Evolutionary conservation across 2,329 filamentous ascomycete genomes (phyloP).

Genomic region (Thielaviopsis punctulata): DNA sequence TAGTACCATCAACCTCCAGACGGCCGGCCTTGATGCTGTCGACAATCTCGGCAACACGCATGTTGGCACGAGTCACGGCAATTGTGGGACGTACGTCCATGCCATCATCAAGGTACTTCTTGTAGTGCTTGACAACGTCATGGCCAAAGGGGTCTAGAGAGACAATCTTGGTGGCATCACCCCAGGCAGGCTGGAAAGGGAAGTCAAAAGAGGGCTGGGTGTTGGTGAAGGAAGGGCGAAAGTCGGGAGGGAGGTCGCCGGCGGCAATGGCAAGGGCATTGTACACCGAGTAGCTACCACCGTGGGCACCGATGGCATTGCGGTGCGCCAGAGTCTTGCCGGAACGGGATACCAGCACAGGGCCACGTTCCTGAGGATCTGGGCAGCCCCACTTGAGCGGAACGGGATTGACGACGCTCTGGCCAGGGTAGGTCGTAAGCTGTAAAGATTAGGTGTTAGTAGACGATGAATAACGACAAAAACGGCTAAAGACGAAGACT

Average conservation of each 20-base stretch:
- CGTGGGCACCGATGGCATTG: slow-evolving; percentile 22
- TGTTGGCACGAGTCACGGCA: slow-evolving; percentile 80
- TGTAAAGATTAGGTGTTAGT: background rate
- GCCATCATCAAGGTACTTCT: slow-evolving; percentile 4
- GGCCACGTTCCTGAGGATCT: slow-evolving; percentile 14
- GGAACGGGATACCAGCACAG: slow-evolving; percentile 14
- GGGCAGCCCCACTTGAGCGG: slow-evolving; percentile 14
- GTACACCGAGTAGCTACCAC: slow-evolving; percentile 92
- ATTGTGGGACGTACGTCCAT: slow-evolving; percentile 68
- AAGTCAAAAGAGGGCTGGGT: slow-evolving; percentile 84
- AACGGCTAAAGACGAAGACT: background rate
- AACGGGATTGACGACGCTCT: slow-evolving; percentile 15
- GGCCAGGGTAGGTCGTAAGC: slow-evolving; percentile 16
- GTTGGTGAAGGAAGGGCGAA: slow-evolving; percentile 45
- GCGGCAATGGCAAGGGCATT: slow-evolving; percentile 84
- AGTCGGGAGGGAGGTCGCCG: slow-evolving; percentile 64
- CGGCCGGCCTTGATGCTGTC: slow-evolving; percentile 69
- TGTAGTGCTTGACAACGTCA: slow-evolving; percentile 17
- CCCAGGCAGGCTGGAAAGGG: slow-evolving; percentile 80
- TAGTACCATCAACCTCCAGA: slow-evolving; percentile 65
- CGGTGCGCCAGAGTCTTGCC: slow-evolving; percentile 14
- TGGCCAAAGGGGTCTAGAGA: slow-evolving; percentile 95
- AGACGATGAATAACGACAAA: background rate
- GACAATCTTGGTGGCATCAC: slow-evolving; percentile 81
- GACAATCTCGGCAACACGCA: slow-evolving; percentile 84